Evolutionary conservation across 495 filamentous ascomycete species (phyloP).

Genomic region (Tetracladium setigerum): DNA sequence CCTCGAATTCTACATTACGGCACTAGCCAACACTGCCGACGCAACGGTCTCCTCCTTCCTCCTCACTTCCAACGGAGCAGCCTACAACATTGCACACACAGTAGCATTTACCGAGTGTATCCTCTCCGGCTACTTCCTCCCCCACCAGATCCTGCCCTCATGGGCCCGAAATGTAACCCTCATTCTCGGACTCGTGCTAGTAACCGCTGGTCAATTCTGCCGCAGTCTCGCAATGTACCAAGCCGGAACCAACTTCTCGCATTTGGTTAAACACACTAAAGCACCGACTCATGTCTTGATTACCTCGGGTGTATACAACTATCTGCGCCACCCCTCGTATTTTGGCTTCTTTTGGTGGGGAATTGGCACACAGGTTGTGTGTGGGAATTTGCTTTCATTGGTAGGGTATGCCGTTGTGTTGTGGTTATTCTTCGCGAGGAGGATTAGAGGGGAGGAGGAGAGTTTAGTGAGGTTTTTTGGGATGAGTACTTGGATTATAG

Average conservation of each 20-base stretch:
- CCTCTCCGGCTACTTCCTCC: slow-evolving; percentile 49
- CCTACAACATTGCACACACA: slow-evolving; percentile 76
- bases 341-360: slow-evolving; percentile 99
- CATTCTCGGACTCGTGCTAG: slow-evolving; percentile 52
- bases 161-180: slow-evolving; percentile 27
- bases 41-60: slow-evolving; percentile 72
- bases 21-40: slow-evolving; percentile 67
- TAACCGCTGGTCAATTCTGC: slow-evolving; percentile 62
- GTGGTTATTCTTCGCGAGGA: slow-evolving; percentile 71
- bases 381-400: slow-evolving; percentile 78
- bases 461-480: slow-evolving; percentile 73
- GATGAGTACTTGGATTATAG: slow-evolving; percentile 72
- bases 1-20: slow-evolving; percentile 89
- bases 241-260: slow-evolving; percentile 88
- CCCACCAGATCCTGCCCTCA: slow-evolving; percentile 36
- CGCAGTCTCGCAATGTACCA: slow-evolving; percentile 78
- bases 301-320: slow-evolving; percentile 55
- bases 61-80: slow-evolving; percentile 74
- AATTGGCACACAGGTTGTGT: slow-evolving; percentile 81
- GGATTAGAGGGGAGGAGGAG: slow-evolving; percentile 75
- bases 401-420: slow-evolving; percentile 64
- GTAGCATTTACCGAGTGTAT: slow-evolving; percentile 66
- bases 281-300: slow-evolving; percentile 68
- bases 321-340: slow-evolving; percentile 80
- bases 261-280: slow-evolving; percentile 63